These are phyloP conservation scores for Fusarium agapanthi DNA, from an alignment of 2,329 filamentous ascomycete genomes.

Conservation along the genomic window DNA sequence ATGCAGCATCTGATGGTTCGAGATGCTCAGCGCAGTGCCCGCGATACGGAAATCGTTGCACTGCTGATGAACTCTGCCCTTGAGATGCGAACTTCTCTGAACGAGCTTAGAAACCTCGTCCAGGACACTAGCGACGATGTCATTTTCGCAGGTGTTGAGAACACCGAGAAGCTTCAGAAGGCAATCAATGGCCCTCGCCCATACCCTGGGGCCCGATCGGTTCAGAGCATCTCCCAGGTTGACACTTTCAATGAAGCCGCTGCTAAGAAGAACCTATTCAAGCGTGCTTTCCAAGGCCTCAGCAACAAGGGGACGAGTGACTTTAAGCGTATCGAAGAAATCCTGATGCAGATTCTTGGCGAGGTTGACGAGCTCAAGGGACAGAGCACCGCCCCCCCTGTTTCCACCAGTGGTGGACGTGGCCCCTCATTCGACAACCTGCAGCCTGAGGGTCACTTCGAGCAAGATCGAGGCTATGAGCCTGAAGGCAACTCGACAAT, in stretches of 20 bases:
- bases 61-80: constrained; percentile 92
- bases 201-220: constrained; percentile 73
- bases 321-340: constrained; percentile 86
- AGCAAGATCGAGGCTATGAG: constrained; percentile 80
- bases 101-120: constrained; percentile 93
- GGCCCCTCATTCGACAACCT: constrained; percentile 74
- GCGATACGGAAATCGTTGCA: constrained; percentile 95
- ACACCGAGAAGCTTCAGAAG: constrained; percentile 86
- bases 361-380: constrained; percentile 88
- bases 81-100: constrained; percentile 96
- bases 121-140: constrained; percentile 84
- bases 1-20: constrained; percentile 99
- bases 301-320: constrained; percentile 89
- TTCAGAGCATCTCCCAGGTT: constrained; percentile 64
- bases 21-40: constrained; percentile 93
- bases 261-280: constrained; percentile 92
- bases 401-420: constrained; percentile 57
- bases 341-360: constrained; percentile 89
- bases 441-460: constrained; percentile 68
- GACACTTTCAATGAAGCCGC: constrained; percentile 65
- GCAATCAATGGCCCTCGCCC: constrained; percentile 87
- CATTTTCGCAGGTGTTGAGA: constrained; percentile 86
- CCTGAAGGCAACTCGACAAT: constrained; percentile 80
- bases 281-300: constrained; percentile 89
- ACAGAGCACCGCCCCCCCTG: constrained; percentile 58